phyloP scores from a whole-genome alignment of 2,329 filamentous ascomycete genomes.

The Colletotrichum sp. region DNA sequence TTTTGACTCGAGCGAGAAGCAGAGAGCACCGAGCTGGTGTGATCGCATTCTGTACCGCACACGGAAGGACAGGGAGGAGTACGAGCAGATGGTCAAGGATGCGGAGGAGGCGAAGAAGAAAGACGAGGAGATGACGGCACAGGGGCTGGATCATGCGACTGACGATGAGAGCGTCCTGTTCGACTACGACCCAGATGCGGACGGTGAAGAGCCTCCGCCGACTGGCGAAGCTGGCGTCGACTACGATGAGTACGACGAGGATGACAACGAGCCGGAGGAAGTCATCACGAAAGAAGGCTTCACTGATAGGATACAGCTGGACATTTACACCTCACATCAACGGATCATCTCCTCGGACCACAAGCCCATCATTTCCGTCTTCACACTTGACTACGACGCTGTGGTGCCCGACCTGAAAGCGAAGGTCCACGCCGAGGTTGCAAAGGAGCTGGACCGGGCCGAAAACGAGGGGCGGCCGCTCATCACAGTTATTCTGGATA shows the following conservation, averaged over 20 bases:
- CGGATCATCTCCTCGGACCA: conserved; percentile 92
- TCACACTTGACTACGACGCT: conserved; percentile 84
- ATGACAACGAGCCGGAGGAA: conserved; percentile 48
- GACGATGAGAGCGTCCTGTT: conserved; percentile 87
- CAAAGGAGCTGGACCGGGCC: conserved; percentile 83
- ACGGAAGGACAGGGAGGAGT: conserved; percentile 69
- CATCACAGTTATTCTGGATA: conserved; percentile 83
- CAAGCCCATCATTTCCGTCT: conserved; percentile 86
- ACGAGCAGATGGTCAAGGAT: conserved; percentile 68
- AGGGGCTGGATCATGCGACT: conserved; percentile 74
- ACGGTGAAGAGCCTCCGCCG: conserved; percentile 53
- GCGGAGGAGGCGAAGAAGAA: conserved; percentile 71
- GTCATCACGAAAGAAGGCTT: conserved; percentile 64
- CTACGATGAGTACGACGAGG: conserved; percentile 63
- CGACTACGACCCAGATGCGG: conserved; percentile 86
- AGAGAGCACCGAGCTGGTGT: conserved; percentile 93
- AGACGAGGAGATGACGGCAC: conserved; percentile 85
- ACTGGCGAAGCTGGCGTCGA: conserved; percentile 53
- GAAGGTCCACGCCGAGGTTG: conserved; percentile 84
- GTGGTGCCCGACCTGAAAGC: conserved; percentile 86
- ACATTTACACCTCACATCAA: conserved; percentile 86
- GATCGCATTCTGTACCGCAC: conserved; percentile 91
- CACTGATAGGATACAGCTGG: conserved; percentile 58
- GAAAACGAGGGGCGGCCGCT: conserved; percentile 90
- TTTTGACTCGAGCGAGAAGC: conserved; percentile 96